Base-by-base conservation (phyloP, 2,329 filamentous ascomycete species). In the Lasiodiplodia theobromae region DNA sequence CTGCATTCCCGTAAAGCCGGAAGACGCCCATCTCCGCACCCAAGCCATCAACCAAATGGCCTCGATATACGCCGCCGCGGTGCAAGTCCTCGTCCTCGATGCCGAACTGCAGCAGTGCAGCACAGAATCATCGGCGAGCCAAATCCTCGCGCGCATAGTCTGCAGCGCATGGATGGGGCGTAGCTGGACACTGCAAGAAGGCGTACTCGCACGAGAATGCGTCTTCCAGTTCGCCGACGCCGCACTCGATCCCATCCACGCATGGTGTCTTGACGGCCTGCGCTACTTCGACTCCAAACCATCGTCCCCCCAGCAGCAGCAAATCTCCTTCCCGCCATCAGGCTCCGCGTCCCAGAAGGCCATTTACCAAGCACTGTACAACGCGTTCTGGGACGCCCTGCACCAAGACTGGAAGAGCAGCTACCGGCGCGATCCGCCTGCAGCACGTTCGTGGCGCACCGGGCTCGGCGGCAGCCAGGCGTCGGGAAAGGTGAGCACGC, bases 131-230 rank as follows among this genome's bases (percentile, higher is more conserved):
- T n/a, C 34, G 10, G 65, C 57, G 7, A 51, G 16, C 49, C 68
- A 69, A 31, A 25, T 67, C 4, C 69, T 73, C 18, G 68, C 51
- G 12, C 38, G 62, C 7, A 71, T 73, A 16, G 34, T 44, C 8
- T 56, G n/a, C 49, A 69, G 69, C 44, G 69, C 52, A 16, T 73
- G 71, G 71, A 70, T 69, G 63, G 53, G 58, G 5, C 71, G 71
- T 6, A 58, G 57, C 40, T 73, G 71, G 71, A 73, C 71, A 18
- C 38, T 69, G 7, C 71, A 73, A 47, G 71, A 73, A 56, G 71
- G 67, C 14, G 63, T 60, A 12, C 54, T 72, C 28, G 70, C 38
- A 0, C 57, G 40, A 2, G 65, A 58, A 23, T 63, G 56, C 38
- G 53, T 67, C 44, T 71, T 71, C 62, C 71, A 72, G 56, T 71